These are phyloP conservation scores for Sporisorium graminicola DNA, from an alignment of 1,284 basidiomycete species.

Conservation along the genomic window DNA sequence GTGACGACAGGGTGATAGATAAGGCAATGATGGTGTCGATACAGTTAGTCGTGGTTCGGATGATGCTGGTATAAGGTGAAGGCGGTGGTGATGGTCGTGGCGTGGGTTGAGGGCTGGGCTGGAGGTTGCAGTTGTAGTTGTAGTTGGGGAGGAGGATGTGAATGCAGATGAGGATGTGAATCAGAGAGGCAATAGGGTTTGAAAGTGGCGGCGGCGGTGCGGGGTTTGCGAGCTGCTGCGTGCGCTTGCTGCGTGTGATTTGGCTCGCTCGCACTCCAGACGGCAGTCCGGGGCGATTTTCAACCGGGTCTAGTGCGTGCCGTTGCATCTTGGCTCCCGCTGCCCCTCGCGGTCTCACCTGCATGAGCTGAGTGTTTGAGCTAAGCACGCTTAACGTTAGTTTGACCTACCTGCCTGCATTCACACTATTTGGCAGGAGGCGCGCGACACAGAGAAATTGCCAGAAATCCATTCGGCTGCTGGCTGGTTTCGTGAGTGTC, in stretches of 20 bases:
- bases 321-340: background rate
- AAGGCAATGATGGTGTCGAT: background rate
- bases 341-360: background rate
- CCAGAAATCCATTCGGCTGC: no score
- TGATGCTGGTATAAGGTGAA: background rate
- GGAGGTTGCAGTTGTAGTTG: no score
- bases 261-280: no score
- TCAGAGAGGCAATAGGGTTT: background rate
- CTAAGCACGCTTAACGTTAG: no score
- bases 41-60: background rate
- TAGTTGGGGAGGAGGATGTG: background rate
- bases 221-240: background rate
- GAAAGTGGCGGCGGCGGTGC: background rate
- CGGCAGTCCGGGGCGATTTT: background rate
- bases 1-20: background rate
- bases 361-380: background rate
- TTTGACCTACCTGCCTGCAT: no score
- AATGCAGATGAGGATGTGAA: background rate
- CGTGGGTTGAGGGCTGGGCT: background rate
- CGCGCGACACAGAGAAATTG: constrained; percentile 18
- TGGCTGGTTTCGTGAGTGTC: background rate
- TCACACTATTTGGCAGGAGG: no score
- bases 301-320: background rate
- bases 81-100: background rate
- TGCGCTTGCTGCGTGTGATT: background rate